Evolutionary conservation across 495 filamentous ascomycete genomes (phyloP), one percentile per base, ranked within the genome.

Genomic region (Endocarpon pusillum): DNA sequence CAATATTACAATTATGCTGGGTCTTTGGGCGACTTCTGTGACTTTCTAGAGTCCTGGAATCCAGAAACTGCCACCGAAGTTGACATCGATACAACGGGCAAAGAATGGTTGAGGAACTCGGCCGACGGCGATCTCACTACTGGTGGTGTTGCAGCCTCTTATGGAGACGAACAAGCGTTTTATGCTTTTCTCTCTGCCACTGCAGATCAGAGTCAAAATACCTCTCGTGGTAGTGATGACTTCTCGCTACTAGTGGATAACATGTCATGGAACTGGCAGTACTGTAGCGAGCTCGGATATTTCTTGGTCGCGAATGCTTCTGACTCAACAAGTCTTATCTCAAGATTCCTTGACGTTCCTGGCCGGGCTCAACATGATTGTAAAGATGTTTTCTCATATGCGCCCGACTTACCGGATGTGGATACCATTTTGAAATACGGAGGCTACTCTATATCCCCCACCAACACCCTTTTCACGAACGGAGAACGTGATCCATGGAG

Each of bases 401-500:
- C 63, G 0, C 66, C 69, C 2, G 11, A 42, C 16, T 42, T 42
- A 10, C 66, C 68, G 1, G 45, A 43, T 30, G 43, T 44, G 0
- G 45, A 56, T 0, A 42, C 40, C 2, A 47, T 54, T n/a, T 72
- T 73, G 40, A 21, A 19, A 3, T 32, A 54, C 19, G 66, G 67
- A 14, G 69, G 68, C 21, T 73, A 71, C 71, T 36, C 42, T 20
- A 66, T 71, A 26, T 60, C 67, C 16, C 69, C 68, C n/a, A 67
- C 69, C 16, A 70, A 73, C 33, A 53, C 57, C 3, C 71, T 64
- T 46, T 71, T 59, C 48, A 62, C 49, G 21, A 64, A 57, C 10
- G 67, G 69, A 1, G 57, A 71, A 35, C 73, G 62, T 38, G 71
- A 73, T 42, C 71, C 71, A 4, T 75, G 69, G 71, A 63, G 3